Conservation (phyloP, 768 basidiomycete genomes). For the Russula sp. region DNA sequence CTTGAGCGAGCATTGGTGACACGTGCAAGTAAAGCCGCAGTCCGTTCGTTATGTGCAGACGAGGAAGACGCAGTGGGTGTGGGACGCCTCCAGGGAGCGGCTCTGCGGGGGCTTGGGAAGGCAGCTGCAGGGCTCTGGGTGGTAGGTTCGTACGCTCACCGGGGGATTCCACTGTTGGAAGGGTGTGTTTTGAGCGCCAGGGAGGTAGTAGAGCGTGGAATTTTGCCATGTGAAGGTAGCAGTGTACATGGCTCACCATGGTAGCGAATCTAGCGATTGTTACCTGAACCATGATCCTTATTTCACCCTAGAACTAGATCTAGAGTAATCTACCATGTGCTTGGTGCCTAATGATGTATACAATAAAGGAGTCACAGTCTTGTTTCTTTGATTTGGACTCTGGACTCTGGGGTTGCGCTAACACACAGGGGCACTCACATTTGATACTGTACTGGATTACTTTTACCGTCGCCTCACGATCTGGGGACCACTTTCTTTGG, state of each 20-base stretch:
- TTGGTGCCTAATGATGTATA: background rate
- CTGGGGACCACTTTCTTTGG: no score
- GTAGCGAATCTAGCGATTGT: slow-evolving; percentile 10
- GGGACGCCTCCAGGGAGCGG: slow-evolving; percentile 54
- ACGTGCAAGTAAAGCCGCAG: slow-evolving; percentile 48
- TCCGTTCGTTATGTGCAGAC: slow-evolving; percentile 43
- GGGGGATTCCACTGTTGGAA: slow-evolving; percentile 75
- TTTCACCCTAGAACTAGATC: background rate
- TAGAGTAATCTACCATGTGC: background rate
- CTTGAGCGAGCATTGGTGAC: slow-evolving; percentile 65
- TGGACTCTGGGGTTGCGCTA: no score
- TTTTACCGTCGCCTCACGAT: no score
- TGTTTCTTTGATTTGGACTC: no score
- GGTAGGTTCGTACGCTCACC: slow-evolving; percentile 67
- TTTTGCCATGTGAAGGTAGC: slow-evolving; percentile 31
- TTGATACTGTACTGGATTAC: no score
- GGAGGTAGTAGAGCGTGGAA: slow-evolving; percentile 43
- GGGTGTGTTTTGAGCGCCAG: slow-evolving; percentile 76
- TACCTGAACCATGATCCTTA: background rate
- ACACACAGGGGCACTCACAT: no score
- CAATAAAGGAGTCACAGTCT: background rate
- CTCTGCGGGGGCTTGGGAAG: slow-evolving; percentile 33
- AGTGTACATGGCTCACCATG: slow-evolving; percentile 24
- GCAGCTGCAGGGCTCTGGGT: slow-evolving; percentile 57
- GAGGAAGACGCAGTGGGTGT: slow-evolving; percentile 35